phyloP scores from a whole-genome alignment of 345 rosid genomes.

The Lenwebbia sp. region DNA sequence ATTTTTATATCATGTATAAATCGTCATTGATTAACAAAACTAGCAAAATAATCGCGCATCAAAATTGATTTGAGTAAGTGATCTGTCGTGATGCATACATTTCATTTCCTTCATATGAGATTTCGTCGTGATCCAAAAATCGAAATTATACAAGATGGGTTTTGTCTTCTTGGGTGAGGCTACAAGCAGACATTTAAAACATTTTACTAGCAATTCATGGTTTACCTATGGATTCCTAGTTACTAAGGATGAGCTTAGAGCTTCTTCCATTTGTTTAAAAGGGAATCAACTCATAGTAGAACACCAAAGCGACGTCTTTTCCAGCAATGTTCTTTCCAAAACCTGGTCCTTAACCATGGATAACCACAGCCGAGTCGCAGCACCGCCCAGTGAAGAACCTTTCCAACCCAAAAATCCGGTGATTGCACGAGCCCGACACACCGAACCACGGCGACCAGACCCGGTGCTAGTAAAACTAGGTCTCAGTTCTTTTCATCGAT shows the following conservation, averaged over 20 bases:
- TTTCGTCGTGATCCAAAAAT: background rate
- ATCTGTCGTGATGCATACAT: fast-evolving
- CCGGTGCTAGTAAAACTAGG: background rate
- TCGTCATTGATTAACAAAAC: background rate
- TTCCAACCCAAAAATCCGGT: background rate
- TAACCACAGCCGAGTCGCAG: background rate
- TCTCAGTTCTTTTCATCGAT: background rate
- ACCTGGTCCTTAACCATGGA: background rate
- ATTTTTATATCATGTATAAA: background rate
- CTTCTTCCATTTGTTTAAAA: background rate
- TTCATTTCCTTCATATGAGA: background rate
- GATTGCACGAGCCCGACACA: fast-evolving
- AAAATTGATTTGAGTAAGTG: background rate
- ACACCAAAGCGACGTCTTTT: background rate
- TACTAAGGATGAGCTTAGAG: background rate
- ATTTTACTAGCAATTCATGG: background rate
- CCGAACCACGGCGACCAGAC: background rate
- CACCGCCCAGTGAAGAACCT: background rate
- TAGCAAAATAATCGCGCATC: fast-evolving
- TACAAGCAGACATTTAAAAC: background rate
- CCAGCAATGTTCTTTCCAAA: background rate
- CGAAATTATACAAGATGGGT: background rate
- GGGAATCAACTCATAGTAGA: background rate
- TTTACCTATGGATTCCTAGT: background rate
- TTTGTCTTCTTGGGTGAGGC: background rate